Percentiles rank a stretch among this genome's conserved stretches.
Evolutionary conservation across 2,329 filamentous ascomycete genomes (phyloP).

Genomic region (Stenocarpella maydis): DNA sequence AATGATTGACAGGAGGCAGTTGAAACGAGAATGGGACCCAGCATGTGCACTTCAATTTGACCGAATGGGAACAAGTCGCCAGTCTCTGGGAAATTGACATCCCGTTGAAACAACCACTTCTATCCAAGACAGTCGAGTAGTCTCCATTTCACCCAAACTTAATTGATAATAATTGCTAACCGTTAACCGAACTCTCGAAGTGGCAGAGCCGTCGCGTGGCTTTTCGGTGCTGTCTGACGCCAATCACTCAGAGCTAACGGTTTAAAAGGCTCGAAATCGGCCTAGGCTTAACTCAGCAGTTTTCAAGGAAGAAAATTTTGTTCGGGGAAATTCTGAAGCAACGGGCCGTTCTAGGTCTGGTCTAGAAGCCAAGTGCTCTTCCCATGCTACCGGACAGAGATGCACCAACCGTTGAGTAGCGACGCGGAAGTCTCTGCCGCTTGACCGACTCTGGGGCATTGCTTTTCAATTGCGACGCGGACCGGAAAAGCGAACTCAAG

Average conservation of each 20-base stretch:
- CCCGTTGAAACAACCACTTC: conserved; percentile 1
- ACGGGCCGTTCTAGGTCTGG: not conserved
- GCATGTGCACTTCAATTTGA: not conserved
- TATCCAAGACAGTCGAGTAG: not conserved
- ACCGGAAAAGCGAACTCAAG: not conserved
- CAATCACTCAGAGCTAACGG: not conserved
- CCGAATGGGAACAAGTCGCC: not conserved
- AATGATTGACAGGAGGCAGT: not conserved
- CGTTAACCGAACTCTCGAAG: not conserved
- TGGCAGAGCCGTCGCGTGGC: conserved; percentile 2
- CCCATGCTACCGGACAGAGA: not conserved
- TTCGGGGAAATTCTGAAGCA: conserved; percentile 3
- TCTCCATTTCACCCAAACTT: not conserved
- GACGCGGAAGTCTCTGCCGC: not conserved
- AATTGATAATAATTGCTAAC: not conserved
- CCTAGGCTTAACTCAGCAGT: not conserved
- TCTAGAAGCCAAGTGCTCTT: not conserved
- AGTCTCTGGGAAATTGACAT: not conserved
- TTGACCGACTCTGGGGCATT: not conserved
- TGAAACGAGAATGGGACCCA: not conserved
- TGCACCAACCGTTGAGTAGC: not conserved
- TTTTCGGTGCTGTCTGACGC: conserved; percentile 9
- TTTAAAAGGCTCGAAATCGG: not conserved
- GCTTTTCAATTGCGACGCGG: not conserved
- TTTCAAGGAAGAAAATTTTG: not conserved